Evolutionary conservation across 148 eudicot species (phyloP).

Genomic region (Chenopodium formosanum): DNA sequence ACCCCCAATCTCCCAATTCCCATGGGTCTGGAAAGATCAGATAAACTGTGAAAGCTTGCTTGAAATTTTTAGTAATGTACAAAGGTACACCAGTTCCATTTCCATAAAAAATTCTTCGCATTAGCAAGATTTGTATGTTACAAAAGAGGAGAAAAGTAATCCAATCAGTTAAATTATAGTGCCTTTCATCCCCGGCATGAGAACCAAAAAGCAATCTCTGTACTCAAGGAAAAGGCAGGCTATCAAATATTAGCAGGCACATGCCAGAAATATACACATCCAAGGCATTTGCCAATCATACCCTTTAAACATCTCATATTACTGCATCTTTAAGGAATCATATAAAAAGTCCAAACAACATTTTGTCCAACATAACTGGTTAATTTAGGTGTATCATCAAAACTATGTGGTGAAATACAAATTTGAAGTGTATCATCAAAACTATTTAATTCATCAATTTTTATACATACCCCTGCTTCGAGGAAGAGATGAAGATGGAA

Average conservation of each 20-base stretch:
- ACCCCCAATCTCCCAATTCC: neutral
- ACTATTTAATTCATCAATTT: neutral
- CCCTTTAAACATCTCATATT: slow-evolving; percentile 76
- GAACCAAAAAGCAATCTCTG: neutral
- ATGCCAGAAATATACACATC: slow-evolving; percentile 4
- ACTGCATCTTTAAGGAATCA: slow-evolving; percentile 55
- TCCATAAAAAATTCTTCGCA: slow-evolving; percentile 88
- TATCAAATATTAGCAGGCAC: neutral
- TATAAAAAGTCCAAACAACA: slow-evolving; percentile 55
- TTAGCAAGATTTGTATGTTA: slow-evolving; percentile 56
- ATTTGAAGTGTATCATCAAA: too few relatives aligned
- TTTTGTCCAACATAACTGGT: too few relatives aligned
- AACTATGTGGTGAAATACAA: too few relatives aligned
- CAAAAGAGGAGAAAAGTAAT: slow-evolving; percentile 4
- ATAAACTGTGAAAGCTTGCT: neutral
- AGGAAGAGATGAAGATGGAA: neutral
- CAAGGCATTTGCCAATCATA: slow-evolving; percentile 31
- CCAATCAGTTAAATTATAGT: neutral
- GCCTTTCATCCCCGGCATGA: neutral
- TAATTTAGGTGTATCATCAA: too few relatives aligned
- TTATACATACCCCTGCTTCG: neutral
- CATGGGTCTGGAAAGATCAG: neutral
- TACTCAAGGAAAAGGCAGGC: neutral
- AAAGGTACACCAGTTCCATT: slow-evolving; percentile 66
- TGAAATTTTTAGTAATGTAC: neutral